A percentile compares a stretch with the other conserved stretches of the same genome.
Evolutionary conservation across 2,329 filamentous ascomycete genomes (phyloP).

Genomic region (Calonectria hawksworthii): DNA sequence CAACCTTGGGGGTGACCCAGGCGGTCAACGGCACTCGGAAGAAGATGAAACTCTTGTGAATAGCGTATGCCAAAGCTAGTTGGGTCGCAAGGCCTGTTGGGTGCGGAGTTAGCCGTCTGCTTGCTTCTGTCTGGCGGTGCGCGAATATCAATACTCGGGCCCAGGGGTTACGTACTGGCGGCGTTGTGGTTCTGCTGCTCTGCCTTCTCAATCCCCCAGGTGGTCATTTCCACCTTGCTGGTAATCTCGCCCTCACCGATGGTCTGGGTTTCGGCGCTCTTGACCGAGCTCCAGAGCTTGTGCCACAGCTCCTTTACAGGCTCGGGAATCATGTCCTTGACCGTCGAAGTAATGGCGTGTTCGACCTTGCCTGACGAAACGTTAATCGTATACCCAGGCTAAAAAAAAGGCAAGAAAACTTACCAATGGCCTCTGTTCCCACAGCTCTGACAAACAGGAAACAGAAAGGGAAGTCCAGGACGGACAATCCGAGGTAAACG

Average conservation of each 20-base stretch:
- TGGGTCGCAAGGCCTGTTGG: conserved; percentile 78
- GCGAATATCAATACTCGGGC: conserved; percentile 8
- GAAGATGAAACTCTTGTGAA: conserved; percentile 99
- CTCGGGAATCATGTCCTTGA: conserved; percentile 72
- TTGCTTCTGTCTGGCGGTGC: neutral
- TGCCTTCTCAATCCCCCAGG: conserved; percentile 75
- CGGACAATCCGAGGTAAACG: conserved; percentile 88
- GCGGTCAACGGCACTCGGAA: conserved; percentile 93
- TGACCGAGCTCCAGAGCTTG: conserved; percentile 63
- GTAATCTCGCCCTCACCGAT: conserved; percentile 59
- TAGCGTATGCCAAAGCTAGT: conserved; percentile 92
- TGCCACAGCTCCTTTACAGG: conserved; percentile 67
- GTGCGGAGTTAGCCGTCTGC: conserved; percentile 41
- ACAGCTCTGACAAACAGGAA: conserved; percentile 88
- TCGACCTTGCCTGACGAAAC: conserved; percentile 68
- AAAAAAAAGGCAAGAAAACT: conserved; percentile 41
- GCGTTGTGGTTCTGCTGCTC: conserved; percentile 72
- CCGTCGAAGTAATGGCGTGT: conserved; percentile 73
- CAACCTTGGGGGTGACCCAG: conserved; percentile 93
- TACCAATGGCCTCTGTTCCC: conserved; percentile 88
- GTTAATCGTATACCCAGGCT: conserved; percentile 30
- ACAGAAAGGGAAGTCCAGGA: conserved; percentile 94
- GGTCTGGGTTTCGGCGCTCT: conserved; percentile 59
- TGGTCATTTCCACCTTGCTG: conserved; percentile 64
- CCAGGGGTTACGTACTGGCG: conserved; percentile 75